These are phyloP conservation scores for Poterioochromonas sp. DNA, from an alignment of 352 stramenopile genomes.

Conservation along the genomic window DNA sequence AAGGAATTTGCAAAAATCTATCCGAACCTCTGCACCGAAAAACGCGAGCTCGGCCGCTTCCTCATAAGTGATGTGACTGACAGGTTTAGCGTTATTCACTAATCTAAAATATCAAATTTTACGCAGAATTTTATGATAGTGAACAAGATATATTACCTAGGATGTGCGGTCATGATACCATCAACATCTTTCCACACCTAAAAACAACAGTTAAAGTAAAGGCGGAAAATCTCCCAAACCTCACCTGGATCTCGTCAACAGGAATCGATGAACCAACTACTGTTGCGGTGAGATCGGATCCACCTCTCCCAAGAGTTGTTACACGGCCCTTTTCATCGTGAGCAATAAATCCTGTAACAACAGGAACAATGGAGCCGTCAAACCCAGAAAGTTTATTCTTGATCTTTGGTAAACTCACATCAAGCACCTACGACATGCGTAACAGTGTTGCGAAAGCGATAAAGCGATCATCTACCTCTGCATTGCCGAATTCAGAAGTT, in stretches of 20 bases:
- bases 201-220: neutral
- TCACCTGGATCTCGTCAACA: constrained; percentile 62
- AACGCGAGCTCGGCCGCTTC: constrained; percentile 69
- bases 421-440: neutral
- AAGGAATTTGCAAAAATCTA: neutral
- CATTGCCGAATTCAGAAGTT: constrained; percentile 46
- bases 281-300: constrained; percentile 67
- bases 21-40: constrained; percentile 52
- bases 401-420: constrained; percentile 42
- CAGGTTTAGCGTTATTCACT: constrained; percentile 15
- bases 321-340: constrained; percentile 58
- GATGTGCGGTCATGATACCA: constrained; percentile 66
- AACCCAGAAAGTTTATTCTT: constrained; percentile 51
- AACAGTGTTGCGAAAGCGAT: constrained; percentile 28
- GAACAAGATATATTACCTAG: constrained; percentile 39
- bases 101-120: constrained; percentile 20
- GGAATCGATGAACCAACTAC: constrained; percentile 55
- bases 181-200: constrained; percentile 74
- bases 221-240: neutral
- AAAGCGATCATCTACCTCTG: constrained; percentile 34
- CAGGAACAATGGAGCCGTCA: constrained; percentile 55
- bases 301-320: constrained; percentile 65
- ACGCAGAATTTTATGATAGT: neutral
- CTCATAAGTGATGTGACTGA: constrained; percentile 52
- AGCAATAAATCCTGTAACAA: constrained; percentile 73